Conservation (phyloP, 1,284 basidiomycete species). For the Papiliotrema nemorosa region DNA sequence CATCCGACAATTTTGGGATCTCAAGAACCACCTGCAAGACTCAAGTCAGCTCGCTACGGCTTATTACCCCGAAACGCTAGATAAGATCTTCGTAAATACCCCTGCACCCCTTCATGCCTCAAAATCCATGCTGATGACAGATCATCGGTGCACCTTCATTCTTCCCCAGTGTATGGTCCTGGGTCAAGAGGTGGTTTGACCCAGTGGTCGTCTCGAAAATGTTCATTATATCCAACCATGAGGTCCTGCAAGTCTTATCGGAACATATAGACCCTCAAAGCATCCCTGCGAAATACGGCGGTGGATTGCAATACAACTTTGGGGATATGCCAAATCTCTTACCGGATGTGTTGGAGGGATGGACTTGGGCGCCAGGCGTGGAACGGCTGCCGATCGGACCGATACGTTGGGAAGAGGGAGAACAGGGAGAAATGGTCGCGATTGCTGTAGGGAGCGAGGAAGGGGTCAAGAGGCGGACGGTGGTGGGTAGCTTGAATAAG, state of each 20-base stretch:
- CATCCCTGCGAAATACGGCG: conserved; percentile 20
- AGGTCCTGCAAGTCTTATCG: conserved; percentile 10
- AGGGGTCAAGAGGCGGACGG: conserved; percentile 1
- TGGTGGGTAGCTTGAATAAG: conserved; percentile 5
- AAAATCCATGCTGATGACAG: conserved; percentile 5
- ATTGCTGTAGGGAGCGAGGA: conserved; percentile 12
- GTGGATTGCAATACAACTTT: conserved; percentile 9
- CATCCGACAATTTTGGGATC: conserved; percentile 16
- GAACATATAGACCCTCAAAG: conserved; percentile 11
- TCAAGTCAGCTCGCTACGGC: conserved; percentile 14
- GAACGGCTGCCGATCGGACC: conserved; percentile 10
- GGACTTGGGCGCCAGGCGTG: conserved; percentile 4
- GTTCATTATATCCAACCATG: conserved; percentile 5
- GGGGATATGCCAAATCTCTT: conserved; percentile 18
- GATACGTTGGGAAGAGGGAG: conserved; percentile 9
- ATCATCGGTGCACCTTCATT: conserved; percentile 22
- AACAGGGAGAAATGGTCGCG: conserved; percentile 13
- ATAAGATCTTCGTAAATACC: conserved; percentile 18
- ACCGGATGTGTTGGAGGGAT: background rate
- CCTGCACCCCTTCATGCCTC: background rate
- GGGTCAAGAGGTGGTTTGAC: conserved; percentile 21
- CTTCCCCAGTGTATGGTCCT: conserved; percentile 21
- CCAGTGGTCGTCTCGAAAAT: conserved; percentile 19
- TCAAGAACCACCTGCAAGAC: conserved; percentile 20
- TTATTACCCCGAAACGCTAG: conserved; percentile 21